These are phyloP conservation scores for Penicillium sp. DNA, from an alignment of 2,329 filamentous ascomycete genomes.

Conservation along the genomic window DNA sequence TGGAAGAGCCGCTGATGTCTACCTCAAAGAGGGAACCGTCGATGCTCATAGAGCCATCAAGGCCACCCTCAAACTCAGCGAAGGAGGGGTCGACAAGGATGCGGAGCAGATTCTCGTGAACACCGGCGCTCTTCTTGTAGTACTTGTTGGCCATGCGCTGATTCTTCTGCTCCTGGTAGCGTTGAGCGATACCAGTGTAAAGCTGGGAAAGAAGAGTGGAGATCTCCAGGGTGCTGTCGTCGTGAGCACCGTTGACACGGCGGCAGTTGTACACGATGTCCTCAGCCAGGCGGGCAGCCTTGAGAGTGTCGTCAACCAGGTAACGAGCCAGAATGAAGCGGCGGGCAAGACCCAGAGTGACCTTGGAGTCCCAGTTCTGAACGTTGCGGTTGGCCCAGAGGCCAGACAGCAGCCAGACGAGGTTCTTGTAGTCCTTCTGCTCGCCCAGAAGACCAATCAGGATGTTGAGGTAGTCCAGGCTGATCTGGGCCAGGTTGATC, in stretches of 20 bases:
- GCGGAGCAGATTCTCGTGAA: constrained; percentile 45
- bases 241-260: constrained; percentile 54
- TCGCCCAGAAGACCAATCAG: constrained; percentile 50
- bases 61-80: constrained; percentile 33
- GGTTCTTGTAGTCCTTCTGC: constrained; percentile 50
- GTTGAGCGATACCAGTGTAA: constrained; percentile 49
- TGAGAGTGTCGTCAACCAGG: constrained; percentile 49
- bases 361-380: constrained; percentile 47
- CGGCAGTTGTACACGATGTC: constrained; percentile 61
- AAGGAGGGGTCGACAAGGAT: constrained; percentile 38
- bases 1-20: constrained; percentile 25
- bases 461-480: constrained; percentile 47
- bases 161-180: constrained; percentile 37
- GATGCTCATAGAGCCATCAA: constrained; percentile 25
- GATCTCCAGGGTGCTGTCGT: constrained; percentile 53
- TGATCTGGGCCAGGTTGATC: constrained; percentile 49
- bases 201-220: constrained; percentile 55
- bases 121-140: constrained; percentile 42
- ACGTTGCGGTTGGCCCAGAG: constrained; percentile 52
- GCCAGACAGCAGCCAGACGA: constrained; percentile 46
- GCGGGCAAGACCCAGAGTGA: constrained; percentile 56
- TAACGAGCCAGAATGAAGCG: constrained; percentile 56
- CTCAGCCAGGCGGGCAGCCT: constrained; percentile 54
- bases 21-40: constrained; percentile 27
- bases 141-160: constrained; percentile 42